Conservation (phyloP, 257 asterid genomes). For the Solanum pimpinellifolium region DNA sequence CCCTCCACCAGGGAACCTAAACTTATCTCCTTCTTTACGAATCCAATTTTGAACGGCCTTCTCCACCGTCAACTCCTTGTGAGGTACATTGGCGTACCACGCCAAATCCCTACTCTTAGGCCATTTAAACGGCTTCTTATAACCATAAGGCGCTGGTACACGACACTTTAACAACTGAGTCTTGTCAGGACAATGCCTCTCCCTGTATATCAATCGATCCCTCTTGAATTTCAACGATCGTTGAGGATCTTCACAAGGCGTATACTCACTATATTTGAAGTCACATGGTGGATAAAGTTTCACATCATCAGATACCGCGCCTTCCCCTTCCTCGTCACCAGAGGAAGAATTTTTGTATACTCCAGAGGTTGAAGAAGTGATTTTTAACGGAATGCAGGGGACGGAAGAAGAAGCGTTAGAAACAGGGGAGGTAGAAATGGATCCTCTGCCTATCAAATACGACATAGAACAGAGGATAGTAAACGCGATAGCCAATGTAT, state of each 20-base stretch:
- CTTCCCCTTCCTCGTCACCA: conserved; percentile 18
- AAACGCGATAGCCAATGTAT: background rate
- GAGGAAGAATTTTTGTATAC: background rate
- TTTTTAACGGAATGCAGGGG: conserved; percentile 8
- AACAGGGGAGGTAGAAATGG: background rate
- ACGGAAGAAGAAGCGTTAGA: background rate
- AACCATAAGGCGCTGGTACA: conserved; percentile 61
- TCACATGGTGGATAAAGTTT: conserved; percentile 41
- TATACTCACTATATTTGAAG: conserved; percentile 48
- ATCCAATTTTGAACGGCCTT: conserved; percentile 91
- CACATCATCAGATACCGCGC: background rate
- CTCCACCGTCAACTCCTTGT: conserved; percentile 69
- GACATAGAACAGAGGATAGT: background rate
- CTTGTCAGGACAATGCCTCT: conserved; percentile 61
- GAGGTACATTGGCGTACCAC: conserved; percentile 84
- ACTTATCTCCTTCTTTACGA: conserved; percentile 60
- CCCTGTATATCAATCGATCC: conserved; percentile 44
- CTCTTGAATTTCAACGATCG: conserved; percentile 44
- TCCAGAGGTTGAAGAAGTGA: background rate
- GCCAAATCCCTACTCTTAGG: conserved; percentile 63
- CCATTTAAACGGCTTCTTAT: conserved; percentile 66
- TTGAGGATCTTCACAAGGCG: conserved; percentile 68
- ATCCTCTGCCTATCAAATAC: background rate
- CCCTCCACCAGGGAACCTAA: conserved; percentile 89
- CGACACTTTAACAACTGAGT: conserved; percentile 48